These are phyloP conservation scores for Hypoxylon subgilvum DNA, from an alignment of 495 filamentous ascomycete genomes.

Conservation along the genomic window DNA sequence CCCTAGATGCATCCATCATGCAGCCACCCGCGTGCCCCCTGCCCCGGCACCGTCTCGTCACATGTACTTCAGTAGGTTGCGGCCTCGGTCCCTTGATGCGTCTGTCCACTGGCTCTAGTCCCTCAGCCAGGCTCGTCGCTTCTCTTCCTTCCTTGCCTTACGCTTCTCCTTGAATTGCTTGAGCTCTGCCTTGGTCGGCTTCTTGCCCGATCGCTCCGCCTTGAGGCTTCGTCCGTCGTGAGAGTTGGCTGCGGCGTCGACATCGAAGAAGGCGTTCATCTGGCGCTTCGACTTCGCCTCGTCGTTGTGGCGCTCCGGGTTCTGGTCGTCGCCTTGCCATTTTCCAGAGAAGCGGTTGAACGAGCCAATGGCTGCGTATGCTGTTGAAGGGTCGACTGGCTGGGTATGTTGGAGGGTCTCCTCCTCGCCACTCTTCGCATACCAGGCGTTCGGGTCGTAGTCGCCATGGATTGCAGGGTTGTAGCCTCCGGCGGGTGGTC, in stretches of 20 bases:
- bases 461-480: conserved; percentile 94
- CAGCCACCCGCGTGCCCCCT: conserved; percentile 17
- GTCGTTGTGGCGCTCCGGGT: conserved; percentile 70
- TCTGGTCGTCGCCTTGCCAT: conserved; percentile 75
- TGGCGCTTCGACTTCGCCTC: conserved; percentile 87
- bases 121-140: conserved; percentile 85
- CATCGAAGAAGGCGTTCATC: conserved; percentile 95
- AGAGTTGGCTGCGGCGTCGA: conserved; percentile 93
- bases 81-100: too few species aligned
- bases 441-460: conserved; percentile 92
- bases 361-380: conserved; percentile 69
- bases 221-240: conserved; percentile 92
- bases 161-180: conserved; percentile 75
- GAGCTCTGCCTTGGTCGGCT: conserved; percentile 81
- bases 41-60: too few species aligned
- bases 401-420: conserved; percentile 27
- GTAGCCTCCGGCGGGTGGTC: conserved; percentile 69
- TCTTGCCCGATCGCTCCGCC: conserved; percentile 87
- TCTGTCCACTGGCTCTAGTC: too few species aligned
- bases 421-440: conserved; percentile 65
- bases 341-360: conserved; percentile 95
- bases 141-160: conserved; percentile 86
- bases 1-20: conserved; percentile 23
- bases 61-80: too few species aligned
- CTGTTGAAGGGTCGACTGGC: conserved; percentile 40